Evolutionary conservation across 2,329 filamentous ascomycete genomes (phyloP).

Genomic region (Leptographium radiaticola): DNA sequence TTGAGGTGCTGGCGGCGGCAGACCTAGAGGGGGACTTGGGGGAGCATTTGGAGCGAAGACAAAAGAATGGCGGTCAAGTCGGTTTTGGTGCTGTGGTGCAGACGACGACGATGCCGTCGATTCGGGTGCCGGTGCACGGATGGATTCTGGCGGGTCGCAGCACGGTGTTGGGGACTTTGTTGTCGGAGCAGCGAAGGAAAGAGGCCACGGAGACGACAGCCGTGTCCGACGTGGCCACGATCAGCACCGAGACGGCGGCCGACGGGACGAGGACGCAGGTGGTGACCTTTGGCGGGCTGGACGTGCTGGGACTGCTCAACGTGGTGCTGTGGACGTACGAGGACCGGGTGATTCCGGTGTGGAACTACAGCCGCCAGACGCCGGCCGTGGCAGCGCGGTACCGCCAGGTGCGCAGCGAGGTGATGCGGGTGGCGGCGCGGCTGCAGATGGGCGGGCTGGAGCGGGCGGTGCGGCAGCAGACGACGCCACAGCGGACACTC

Average conservation of each 20-base stretch:
- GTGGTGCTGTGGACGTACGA: slow-evolving; percentile 69
- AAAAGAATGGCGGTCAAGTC: slow-evolving; percentile 11
- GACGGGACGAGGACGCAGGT: slow-evolving; percentile 22
- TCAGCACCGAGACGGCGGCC: slow-evolving; percentile 27
- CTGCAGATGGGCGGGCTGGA: slow-evolving; percentile 63
- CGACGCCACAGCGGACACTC: slow-evolving; percentile 48
- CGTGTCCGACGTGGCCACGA: slow-evolving; percentile 40
- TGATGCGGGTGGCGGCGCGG: slow-evolving; percentile 57
- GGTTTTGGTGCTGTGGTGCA: slow-evolving; percentile 30
- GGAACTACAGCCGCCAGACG: slow-evolving; percentile 63
- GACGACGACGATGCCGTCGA: slow-evolving; percentile 50
- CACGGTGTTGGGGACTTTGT: slow-evolving; percentile 46
- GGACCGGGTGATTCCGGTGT: slow-evolving; percentile 69
- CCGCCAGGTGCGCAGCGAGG: slow-evolving; percentile 65
- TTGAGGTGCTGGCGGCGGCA: slow-evolving; percentile 45
- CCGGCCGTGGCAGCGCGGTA: slow-evolving; percentile 57
- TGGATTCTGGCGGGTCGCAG: slow-evolving; percentile 72
- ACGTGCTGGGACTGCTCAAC: slow-evolving; percentile 69
- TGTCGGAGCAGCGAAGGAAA: slow-evolving; percentile 41
- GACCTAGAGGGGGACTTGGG: slow-evolving; percentile 52
- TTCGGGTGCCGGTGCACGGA: slow-evolving; percentile 67
- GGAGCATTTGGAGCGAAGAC: slow-evolving; percentile 32
- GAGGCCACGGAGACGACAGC: slow-evolving; percentile 17
- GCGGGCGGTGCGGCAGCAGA: slow-evolving; percentile 63
- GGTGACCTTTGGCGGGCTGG: slow-evolving; percentile 54